A percentile compares a stretch with the other conserved stretches of the same genome.
Evolutionary conservation across 495 filamentous ascomycete species (phyloP).

Genomic region (Aspergillus bridgeri): DNA sequence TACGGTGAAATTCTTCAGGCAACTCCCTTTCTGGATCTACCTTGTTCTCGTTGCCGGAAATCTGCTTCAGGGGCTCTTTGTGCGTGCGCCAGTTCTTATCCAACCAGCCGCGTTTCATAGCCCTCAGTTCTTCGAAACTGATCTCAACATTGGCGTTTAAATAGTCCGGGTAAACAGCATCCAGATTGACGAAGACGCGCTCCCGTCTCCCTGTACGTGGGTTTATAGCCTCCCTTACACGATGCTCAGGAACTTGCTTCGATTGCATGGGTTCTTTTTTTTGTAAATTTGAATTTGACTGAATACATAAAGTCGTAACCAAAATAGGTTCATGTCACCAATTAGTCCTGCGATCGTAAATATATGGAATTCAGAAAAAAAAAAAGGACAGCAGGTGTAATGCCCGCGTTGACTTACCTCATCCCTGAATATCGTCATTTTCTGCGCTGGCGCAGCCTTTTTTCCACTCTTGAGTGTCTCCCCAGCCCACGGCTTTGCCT

Average conservation of each 20-base stretch:
- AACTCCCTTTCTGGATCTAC: slow-evolving; percentile 21
- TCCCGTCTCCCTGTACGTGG: slow-evolving; percentile 75
- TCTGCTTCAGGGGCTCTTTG: slow-evolving; percentile 37
- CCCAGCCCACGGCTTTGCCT: slow-evolving; percentile 86
- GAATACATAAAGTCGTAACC: slow-evolving; percentile 55
- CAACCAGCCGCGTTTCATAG: slow-evolving; percentile 74
- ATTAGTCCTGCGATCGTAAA: slow-evolving; percentile 99
- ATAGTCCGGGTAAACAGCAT: slow-evolving; percentile 75
- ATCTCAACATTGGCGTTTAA: slow-evolving; percentile 65
- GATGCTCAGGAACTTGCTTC: slow-evolving; percentile 40
- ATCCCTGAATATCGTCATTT: slow-evolving; percentile 93
- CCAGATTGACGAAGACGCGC: slow-evolving; percentile 79
- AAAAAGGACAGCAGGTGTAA: slow-evolving; percentile 9
- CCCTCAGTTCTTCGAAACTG: slow-evolving; percentile 89
- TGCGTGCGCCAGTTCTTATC: slow-evolving; percentile 59
- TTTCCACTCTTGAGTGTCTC: slow-evolving; percentile 86
- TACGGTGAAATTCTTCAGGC: slow-evolving; percentile 27
- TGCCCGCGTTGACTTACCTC: slow-evolving; percentile 63
- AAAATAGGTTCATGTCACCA: slow-evolving; percentile 59
- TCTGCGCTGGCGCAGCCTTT: slow-evolving; percentile 67
- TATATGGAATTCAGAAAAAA: slow-evolving; percentile 52
- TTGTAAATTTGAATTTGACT: slow-evolving; percentile 52
- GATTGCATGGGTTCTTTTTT: slow-evolving; percentile 34
- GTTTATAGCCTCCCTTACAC: slow-evolving; percentile 73
- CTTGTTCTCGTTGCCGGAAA: slow-evolving; percentile 34